phyloP scores from a whole-genome alignment of 805 yeast genomes.

The Sungouiozyma intestinalis region DNA sequence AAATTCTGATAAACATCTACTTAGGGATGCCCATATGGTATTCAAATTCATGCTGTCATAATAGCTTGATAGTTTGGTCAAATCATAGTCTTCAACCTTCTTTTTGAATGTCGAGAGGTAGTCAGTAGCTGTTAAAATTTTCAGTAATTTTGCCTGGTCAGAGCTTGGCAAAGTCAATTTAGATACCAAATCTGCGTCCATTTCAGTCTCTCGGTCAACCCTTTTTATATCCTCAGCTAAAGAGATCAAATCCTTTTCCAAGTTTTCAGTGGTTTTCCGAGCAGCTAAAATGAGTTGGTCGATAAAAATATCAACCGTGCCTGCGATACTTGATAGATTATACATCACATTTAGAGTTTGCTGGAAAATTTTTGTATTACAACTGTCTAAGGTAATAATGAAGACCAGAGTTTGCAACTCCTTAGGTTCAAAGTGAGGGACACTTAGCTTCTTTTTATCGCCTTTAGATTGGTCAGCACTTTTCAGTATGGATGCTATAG shows the following conservation, averaged over 20 bases:
- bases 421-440: constrained; percentile 55
- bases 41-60: constrained; percentile 65
- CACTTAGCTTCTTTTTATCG: constrained; percentile 27
- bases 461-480: constrained; percentile 26
- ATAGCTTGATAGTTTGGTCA: constrained; percentile 44
- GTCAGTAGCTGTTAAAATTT: constrained; percentile 81
- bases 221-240: constrained; percentile 37
- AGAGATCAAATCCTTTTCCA: constrained; percentile 44
- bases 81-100: constrained; percentile 16
- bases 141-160: constrained; percentile 78
- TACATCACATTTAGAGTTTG: constrained; percentile 76
- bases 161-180: constrained; percentile 72
- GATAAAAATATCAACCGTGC: constrained; percentile 57
- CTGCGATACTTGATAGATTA: constrained; percentile 50
- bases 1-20: constrained; percentile 55
- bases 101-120: constrained; percentile 48
- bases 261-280: constrained; percentile 40
- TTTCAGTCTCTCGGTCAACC: constrained; percentile 33
- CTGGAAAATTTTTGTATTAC: constrained; percentile 76
- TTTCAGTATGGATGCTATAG: constrained; percentile 46
- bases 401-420: constrained; percentile 55
- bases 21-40: constrained; percentile 73
- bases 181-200: constrained; percentile 44
- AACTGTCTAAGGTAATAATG: constrained; percentile 68
- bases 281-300: constrained; percentile 58